Conservation (phyloP, 202 grass and related monocot species). For the Hordeum pubiflorum region DNA sequence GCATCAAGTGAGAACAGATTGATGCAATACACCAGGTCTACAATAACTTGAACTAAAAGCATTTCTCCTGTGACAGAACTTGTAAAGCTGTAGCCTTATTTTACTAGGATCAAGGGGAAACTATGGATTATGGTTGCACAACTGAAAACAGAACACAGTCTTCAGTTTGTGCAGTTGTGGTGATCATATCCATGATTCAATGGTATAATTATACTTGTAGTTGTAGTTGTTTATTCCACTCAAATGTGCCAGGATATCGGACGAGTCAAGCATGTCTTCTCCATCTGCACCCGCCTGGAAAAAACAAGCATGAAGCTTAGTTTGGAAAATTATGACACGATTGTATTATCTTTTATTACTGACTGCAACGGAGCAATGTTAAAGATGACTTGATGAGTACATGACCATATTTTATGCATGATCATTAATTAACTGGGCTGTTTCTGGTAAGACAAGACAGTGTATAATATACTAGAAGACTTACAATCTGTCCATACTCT, state of each 20-base stretch:
- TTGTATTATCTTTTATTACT: neutral
- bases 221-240: conserved; percentile 42
- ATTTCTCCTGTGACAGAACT: conserved; percentile 18
- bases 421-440: neutral
- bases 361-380: neutral
- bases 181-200: conserved; percentile 70
- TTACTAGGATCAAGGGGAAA: conserved; percentile 26
- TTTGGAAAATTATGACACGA: neutral
- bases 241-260: conserved; percentile 57
- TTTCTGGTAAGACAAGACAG: conserved; percentile 13
- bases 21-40: conserved; percentile 21
- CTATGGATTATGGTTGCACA: conserved; percentile 21
- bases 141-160: conserved; percentile 19
- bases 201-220: conserved; percentile 50
- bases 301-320: neutral
- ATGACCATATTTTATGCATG: conserved; percentile 15
- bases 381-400: neutral
- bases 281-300: conserved; percentile 50
- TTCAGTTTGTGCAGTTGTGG: conserved; percentile 29
- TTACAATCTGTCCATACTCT: conserved; percentile 55
- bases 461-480: conserved; percentile 20
- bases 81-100: conserved; percentile 51
- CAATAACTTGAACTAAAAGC: conserved; percentile 24
- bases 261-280: conserved; percentile 56
- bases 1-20: neutral